Conservation (phyloP, 495 filamentous ascomycete genomes). For the Penicillium paxilli region DNA sequence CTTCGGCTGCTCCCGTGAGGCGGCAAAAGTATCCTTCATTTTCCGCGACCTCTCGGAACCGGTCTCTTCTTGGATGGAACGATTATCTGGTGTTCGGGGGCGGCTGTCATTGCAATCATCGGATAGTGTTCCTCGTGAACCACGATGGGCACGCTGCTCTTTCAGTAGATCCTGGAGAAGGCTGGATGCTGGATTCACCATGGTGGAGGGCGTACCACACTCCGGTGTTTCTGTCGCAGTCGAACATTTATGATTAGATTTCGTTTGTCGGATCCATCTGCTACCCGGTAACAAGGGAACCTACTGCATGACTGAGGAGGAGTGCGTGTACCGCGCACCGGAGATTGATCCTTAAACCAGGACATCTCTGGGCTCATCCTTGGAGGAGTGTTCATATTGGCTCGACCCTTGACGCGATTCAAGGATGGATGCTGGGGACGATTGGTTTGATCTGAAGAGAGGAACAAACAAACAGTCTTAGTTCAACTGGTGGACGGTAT, state of each 20-base stretch:
- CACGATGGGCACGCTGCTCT: slow-evolving; percentile 46
- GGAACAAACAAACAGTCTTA: slow-evolving; percentile 3
- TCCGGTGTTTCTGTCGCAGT: slow-evolving; percentile 29
- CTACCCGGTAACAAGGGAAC: background rate
- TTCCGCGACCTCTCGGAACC: slow-evolving; percentile 38
- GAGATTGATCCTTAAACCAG: slow-evolving; percentile 39
- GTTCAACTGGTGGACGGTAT: slow-evolving; percentile 1
- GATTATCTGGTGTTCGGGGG: slow-evolving; percentile 33
- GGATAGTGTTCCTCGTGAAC: slow-evolving; percentile 26
- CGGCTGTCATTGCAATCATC: slow-evolving; percentile 25
- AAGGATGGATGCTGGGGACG: slow-evolving; percentile 37
- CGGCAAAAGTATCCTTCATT: slow-evolving; percentile 22
- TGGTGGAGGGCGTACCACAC: slow-evolving; percentile 24
- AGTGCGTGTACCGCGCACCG: slow-evolving; percentile 21
- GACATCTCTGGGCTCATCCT: slow-evolving; percentile 30
- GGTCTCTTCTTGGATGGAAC: slow-evolving; percentile 33
- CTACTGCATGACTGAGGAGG: slow-evolving; percentile 21
- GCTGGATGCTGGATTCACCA: slow-evolving; percentile 46
- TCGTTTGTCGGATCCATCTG: background rate
- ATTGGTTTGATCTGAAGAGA: slow-evolving; percentile 19
- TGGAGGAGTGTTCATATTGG: slow-evolving; percentile 40
- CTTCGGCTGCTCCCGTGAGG: slow-evolving; percentile 32
- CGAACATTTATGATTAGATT: slow-evolving; percentile 10
- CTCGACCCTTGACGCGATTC: slow-evolving; percentile 37
- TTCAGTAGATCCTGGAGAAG: slow-evolving; percentile 49